These are phyloP conservation scores for Candida insectalens DNA, from an alignment of 805 yeast species.

Conservation along the genomic window DNA sequence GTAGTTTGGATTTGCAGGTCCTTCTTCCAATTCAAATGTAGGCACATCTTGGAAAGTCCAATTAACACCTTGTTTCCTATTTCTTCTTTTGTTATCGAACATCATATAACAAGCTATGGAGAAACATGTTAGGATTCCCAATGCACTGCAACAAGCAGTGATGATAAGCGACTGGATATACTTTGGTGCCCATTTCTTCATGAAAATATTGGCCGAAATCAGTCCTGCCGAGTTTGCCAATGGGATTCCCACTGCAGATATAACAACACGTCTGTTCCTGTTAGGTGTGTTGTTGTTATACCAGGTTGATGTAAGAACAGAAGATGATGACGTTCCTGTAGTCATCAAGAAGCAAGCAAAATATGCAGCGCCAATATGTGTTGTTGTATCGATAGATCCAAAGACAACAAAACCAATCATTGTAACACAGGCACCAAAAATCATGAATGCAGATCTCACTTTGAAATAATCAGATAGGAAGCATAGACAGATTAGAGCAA, in stretches of 20 bases:
- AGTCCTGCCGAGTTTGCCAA: slow-evolving; percentile 50
- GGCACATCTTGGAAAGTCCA: slow-evolving; percentile 31
- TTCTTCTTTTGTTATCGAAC: slow-evolving; percentile 32
- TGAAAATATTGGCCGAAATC: slow-evolving; percentile 41
- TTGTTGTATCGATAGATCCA: slow-evolving; percentile 31
- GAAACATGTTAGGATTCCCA: slow-evolving; percentile 25
- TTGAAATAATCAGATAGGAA: slow-evolving; percentile 31
- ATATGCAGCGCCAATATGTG: slow-evolving; percentile 19
- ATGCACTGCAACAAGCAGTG: slow-evolving; percentile 36
- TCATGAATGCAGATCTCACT: slow-evolving; percentile 29
- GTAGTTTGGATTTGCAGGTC: slow-evolving; percentile 34
- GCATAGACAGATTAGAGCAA: slow-evolving; percentile 28
- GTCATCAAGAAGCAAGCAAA: slow-evolving; percentile 27
- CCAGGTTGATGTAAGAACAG: slow-evolving; percentile 42
- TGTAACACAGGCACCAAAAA: slow-evolving; percentile 28
- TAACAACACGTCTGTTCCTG: slow-evolving; percentile 34
- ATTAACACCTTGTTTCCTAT: slow-evolving; percentile 29
- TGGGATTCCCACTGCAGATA: slow-evolving; percentile 42
- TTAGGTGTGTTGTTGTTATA: slow-evolving; percentile 40
- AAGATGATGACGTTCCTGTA: slow-evolving; percentile 38
- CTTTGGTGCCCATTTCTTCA: slow-evolving; percentile 43
- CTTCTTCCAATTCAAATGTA: slow-evolving; percentile 32
- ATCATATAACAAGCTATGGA: slow-evolving; percentile 25
- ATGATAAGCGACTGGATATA: slow-evolving; percentile 40
- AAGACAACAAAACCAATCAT: slow-evolving; percentile 37